Percentiles rank a stretch among this genome's conserved stretches.
These are phyloP conservation scores for Panaeolus cyanescens DNA, from an alignment of 768 basidiomycete genomes.

Conservation along the genomic window DNA sequence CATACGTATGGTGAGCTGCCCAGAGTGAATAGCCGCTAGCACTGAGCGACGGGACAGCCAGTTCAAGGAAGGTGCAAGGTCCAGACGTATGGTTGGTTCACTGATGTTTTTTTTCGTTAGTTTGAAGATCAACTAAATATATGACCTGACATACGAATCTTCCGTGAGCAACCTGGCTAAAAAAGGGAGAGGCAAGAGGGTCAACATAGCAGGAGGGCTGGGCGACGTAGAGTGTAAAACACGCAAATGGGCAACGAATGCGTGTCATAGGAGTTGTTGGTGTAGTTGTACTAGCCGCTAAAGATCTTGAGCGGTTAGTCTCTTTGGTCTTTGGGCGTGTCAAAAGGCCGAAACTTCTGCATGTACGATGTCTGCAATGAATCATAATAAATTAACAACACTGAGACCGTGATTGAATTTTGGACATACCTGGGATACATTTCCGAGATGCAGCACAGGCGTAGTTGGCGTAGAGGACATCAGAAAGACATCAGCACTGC, in stretches of 20 bases:
- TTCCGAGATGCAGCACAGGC: too few relatives aligned
- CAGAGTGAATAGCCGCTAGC: conserved; percentile 80
- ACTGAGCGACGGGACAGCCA: conserved; percentile 92
- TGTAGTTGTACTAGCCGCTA: too few relatives aligned
- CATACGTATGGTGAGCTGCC: conserved; percentile 87
- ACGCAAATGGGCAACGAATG: conserved; percentile 81
- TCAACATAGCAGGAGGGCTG: conserved; percentile 66
- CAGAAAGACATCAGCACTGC: too few relatives aligned
- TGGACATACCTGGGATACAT: too few relatives aligned
- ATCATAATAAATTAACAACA: too few relatives aligned
- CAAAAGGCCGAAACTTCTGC: too few relatives aligned
- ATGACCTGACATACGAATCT: conserved; percentile 72
- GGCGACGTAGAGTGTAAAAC: conserved; percentile 62
- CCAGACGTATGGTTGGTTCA: conserved; percentile 90
- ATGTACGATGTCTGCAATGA: too few relatives aligned
- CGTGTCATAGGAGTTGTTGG: too few relatives aligned
- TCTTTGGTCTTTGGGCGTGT: too few relatives aligned
- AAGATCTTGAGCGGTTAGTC: too few relatives aligned
- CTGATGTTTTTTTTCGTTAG: conserved; percentile 35
- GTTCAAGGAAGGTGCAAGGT: conserved; percentile 90
- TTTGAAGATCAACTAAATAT: conserved; percentile 12
- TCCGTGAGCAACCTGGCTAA: conserved; percentile 73
- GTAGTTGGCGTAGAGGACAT: too few relatives aligned
- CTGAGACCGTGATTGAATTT: too few relatives aligned
- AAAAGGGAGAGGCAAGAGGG: conserved; percentile 79